Conservation (phyloP, 352 stramenopile genomes). For the Globisporangium orthogonon region DNA sequence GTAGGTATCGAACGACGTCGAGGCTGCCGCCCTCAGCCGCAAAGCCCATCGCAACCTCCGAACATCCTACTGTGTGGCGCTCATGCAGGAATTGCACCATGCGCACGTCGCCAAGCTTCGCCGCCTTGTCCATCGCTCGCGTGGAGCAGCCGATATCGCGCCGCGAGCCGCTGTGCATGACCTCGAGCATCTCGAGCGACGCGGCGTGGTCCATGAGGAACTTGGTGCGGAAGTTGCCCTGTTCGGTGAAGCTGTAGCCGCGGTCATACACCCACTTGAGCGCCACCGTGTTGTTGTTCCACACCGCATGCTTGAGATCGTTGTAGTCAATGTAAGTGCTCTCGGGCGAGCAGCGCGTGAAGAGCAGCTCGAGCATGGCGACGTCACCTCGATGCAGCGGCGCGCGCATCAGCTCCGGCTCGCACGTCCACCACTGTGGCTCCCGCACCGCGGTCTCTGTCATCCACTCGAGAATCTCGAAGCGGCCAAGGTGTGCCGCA, state of each 20-base stretch:
- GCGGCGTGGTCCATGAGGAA: constrained; percentile 1
- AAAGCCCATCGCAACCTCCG: not conserved
- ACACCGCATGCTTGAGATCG: not conserved
- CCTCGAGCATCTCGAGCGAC: constrained; percentile 3
- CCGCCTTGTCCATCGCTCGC: not conserved
- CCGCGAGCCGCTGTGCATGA: not conserved
- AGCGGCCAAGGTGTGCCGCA: not conserved
- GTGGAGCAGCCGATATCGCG: not conserved
- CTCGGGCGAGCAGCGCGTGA: not conserved
- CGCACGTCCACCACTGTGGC: not conserved
- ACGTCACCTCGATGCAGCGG: not conserved
- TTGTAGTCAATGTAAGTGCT: not conserved
- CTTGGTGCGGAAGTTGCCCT: not conserved
- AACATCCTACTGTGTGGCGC: not conserved
- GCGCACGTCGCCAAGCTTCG: not conserved
- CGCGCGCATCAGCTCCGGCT: not conserved
- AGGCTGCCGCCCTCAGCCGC: not conserved
- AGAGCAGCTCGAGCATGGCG: not conserved
- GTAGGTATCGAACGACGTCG: constrained; percentile 1
- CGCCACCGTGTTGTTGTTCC: not conserved
- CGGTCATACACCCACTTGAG: constrained; percentile 3
- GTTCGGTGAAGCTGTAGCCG: not conserved
- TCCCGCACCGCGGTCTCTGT: not conserved
- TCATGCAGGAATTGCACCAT: not conserved
- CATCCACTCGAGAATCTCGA: constrained; percentile 1